A percentile compares a stretch with the other conserved stretches of the same genome.
Conservation (phyloP, 208 protist species). For the Acanthamoeba sp. region DNA sequence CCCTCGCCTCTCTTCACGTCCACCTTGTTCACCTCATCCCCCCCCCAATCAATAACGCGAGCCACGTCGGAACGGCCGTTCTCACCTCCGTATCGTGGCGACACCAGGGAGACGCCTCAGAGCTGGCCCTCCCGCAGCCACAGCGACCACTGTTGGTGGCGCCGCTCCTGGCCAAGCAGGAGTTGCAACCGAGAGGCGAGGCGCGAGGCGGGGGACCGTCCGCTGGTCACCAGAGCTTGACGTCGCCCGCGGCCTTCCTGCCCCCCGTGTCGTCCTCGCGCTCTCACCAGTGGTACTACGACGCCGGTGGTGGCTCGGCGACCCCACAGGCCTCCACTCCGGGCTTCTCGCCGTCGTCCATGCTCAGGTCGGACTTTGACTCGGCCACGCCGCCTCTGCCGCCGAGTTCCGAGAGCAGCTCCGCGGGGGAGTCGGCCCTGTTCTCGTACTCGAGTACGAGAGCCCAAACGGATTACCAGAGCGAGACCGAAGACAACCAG, state of each 20-base stretch:
- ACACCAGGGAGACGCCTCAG: background rate
- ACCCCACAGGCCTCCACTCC: background rate
- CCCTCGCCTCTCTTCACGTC: background rate
- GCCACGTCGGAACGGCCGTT: background rate
- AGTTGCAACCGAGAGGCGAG: background rate
- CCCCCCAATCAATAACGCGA: too few relatives aligned
- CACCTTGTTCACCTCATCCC: too few relatives aligned
- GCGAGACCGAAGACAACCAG: background rate
- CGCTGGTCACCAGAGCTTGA: too few relatives aligned
- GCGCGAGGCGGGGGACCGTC: too few relatives aligned
- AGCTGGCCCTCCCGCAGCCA: background rate
- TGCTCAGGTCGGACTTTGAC: background rate
- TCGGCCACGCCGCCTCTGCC: background rate
- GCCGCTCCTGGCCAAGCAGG: background rate
- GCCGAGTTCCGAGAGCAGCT: background rate
- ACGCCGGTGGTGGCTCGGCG: too few relatives aligned
- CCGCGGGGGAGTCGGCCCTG: background rate
- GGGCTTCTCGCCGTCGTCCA: background rate
- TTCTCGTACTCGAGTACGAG: background rate
- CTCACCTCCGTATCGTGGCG: background rate
- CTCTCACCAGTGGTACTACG: background rate
- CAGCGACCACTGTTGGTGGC: background rate
- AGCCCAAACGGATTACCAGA: background rate
- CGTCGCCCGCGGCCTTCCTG: background rate
- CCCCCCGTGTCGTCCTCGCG: background rate